Base-by-base conservation (phyloP, 306 rosid genomes). In the Sechiopsis laciniata region DNA sequence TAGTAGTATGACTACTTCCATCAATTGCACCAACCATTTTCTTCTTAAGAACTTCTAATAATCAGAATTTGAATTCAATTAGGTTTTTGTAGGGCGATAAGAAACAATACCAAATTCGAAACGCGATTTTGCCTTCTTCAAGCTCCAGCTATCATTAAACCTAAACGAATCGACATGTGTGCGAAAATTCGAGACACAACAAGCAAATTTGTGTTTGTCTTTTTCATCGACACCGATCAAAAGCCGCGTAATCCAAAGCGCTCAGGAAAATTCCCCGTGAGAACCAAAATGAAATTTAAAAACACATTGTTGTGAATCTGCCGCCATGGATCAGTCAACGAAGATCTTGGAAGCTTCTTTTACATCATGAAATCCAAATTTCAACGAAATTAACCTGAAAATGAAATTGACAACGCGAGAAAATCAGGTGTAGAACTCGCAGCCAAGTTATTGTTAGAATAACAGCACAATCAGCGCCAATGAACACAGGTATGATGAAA, bases 21-120 rank as follows among this genome's bases (percentile, higher is more conserved):
- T 75, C 86, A 59, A 55, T 37, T 14, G 46, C 46, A 64, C 82
- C 91, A 76, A 40, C 61, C 93, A 91, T 87, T 73, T 74, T 88
- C 59, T 7, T 40, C 46, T 40, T 40, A 5, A 9, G 46, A 40
- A 40, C 9, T 40, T 40, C 10, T 10, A 8, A 19, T n/a, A 67
- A 67, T 20, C 69, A 13, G 37, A 32, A 35, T 16, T 64, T 8
- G 71, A 64, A 64, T 64, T 40, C 71, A 64, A 40, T 64, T 13
- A 7, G 71, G 9, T 10, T 64, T 64, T 40, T 64, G 8, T 10
- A 40, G 16, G 53, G 48, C 48, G 48, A 14, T 3, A 8, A 16
- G 9, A 37, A 64, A 9, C 24, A 8, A 20, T 3, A 64, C 16
- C 70, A 20, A 37, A 64, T 40, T 17, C 53, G 52, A 37, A 64